Conservation (phyloP, 192 early-diverging fungal species). For the Backusella australiensis region DNA sequence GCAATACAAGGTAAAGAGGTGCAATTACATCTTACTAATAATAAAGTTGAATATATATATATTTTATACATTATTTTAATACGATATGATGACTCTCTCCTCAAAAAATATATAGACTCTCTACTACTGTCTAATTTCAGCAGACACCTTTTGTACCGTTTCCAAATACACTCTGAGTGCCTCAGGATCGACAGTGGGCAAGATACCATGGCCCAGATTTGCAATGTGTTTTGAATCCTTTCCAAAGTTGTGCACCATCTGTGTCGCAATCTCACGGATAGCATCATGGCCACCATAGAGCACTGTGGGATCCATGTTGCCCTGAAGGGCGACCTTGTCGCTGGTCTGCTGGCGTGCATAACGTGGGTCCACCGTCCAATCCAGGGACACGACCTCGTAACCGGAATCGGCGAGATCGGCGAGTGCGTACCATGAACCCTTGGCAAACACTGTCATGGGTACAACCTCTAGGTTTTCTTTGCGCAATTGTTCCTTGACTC, state of each 20-base stretch:
- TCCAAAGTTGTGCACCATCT: slow-evolving; percentile 85
- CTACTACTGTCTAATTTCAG: slow-evolving; percentile 42
- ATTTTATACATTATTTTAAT: neutral
- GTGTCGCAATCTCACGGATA: slow-evolving; percentile 68
- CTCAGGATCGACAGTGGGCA: slow-evolving; percentile 79
- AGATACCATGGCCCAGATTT: slow-evolving; percentile 97
- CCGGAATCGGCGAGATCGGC: slow-evolving; percentile 61
- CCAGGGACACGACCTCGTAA: slow-evolving; percentile 89
- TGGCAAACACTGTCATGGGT: slow-evolving; percentile 94
- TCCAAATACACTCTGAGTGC: slow-evolving; percentile 66
- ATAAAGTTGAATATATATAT: neutral
- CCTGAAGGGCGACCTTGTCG: slow-evolving; percentile 75
- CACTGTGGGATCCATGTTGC: slow-evolving; percentile 90
- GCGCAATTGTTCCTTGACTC: slow-evolving; percentile 62
- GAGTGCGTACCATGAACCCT: slow-evolving; percentile 87
- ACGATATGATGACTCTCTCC: neutral
- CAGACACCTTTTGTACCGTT: slow-evolving; percentile 60
- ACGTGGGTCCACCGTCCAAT: slow-evolving; percentile 84
- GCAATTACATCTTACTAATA: neutral
- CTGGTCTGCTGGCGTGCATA: slow-evolving; percentile 52
- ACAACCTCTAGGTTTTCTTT: slow-evolving; percentile 43
- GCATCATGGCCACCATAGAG: slow-evolving; percentile 75
- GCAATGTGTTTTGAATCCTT: slow-evolving; percentile 75
- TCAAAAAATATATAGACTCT: neutral
- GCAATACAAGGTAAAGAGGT: neutral